These are phyloP conservation scores for Colletotrichum sp. DNA, from an alignment of 2,329 filamentous ascomycete genomes.

Conservation along the genomic window DNA sequence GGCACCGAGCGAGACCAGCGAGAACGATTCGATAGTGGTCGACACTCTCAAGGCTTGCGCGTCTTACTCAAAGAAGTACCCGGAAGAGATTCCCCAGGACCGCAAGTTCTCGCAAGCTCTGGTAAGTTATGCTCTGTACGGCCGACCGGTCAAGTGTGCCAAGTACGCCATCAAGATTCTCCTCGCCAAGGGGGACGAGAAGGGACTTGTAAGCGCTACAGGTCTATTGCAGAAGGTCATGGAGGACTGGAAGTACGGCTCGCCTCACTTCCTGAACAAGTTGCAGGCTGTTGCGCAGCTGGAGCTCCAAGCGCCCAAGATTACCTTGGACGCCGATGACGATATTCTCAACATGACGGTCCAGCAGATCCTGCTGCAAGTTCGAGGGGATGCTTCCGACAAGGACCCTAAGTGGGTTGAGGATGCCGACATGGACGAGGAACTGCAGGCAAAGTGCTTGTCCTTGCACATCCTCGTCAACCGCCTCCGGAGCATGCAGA, in stretches of 20 bases:
- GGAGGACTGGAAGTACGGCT: slow-evolving; percentile 75
- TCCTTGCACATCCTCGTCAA: slow-evolving; percentile 89
- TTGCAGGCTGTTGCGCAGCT: slow-evolving; percentile 76
- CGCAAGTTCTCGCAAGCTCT: slow-evolving; percentile 83
- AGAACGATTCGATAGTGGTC: slow-evolving; percentile 77
- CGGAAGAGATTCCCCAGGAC: slow-evolving; percentile 81
- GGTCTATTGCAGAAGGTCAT: slow-evolving; percentile 81
- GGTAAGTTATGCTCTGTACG: slow-evolving; percentile 82
- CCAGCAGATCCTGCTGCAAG: slow-evolving; percentile 74
- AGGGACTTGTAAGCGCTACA: slow-evolving; percentile 80
- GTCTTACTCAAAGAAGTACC: slow-evolving; percentile 86
- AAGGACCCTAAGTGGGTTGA: slow-evolving; percentile 70
- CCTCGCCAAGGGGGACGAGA: slow-evolving; percentile 75
- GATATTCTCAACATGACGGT: slow-evolving; percentile 81
- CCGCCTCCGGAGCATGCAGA: slow-evolving; percentile 69
- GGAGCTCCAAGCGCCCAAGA: slow-evolving; percentile 74
- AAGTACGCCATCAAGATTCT: slow-evolving; percentile 95
- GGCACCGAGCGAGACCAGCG: slow-evolving; percentile 71
- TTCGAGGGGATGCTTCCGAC: slow-evolving; percentile 65
- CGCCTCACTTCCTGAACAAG: slow-evolving; percentile 76
- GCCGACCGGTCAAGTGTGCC: slow-evolving; percentile 79
- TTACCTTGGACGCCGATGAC: slow-evolving; percentile 76
- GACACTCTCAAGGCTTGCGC: slow-evolving; percentile 94
- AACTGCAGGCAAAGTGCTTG: slow-evolving; percentile 82
- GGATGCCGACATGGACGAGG: slow-evolving; percentile 74